Conservation (phyloP, 208 protist genomes). For the Trichomonas tenax region DNA sequence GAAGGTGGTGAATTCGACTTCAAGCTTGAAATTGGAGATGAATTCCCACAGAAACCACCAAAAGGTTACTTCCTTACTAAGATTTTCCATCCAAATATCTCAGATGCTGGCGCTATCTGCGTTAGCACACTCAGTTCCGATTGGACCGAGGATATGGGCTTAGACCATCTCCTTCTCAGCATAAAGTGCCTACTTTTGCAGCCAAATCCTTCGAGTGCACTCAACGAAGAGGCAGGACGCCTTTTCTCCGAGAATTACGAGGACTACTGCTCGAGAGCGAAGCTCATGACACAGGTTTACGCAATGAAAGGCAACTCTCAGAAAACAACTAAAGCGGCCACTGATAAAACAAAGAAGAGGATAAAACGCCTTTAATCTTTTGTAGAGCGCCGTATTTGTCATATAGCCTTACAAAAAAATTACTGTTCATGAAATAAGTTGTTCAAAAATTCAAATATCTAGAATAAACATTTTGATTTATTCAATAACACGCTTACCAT, state of each 20-base stretch:
- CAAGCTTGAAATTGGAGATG: not conserved
- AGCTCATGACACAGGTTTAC: constrained; percentile 30
- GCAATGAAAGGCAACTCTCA: not conserved
- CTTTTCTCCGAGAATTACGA: constrained; percentile 81
- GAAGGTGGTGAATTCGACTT: not conserved
- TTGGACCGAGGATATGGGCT: constrained; percentile 71
- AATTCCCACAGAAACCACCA: constrained; percentile 7
- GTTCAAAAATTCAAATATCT: too few species aligned
- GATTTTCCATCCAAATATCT: constrained; percentile 96
- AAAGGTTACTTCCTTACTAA: constrained; percentile 71
- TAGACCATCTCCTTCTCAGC: constrained; percentile 76
- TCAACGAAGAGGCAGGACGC: constrained; percentile 90
- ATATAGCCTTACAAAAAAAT: too few species aligned
- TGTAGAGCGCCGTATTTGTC: too few species aligned
- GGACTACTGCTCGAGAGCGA: constrained; percentile 30
- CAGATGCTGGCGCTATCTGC: constrained; percentile 80
- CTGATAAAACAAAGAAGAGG: not conserved
- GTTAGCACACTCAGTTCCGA: constrained; percentile 94
- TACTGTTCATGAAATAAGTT: too few species aligned
- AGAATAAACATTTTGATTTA: too few species aligned
- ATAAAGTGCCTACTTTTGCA: constrained; percentile 83
- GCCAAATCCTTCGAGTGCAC: constrained; percentile 87
- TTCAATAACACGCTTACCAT: too few species aligned
- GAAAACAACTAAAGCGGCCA: not conserved
- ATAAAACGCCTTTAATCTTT: not conserved